phyloP scores from a whole-genome alignment of 106 monocot species.

The Hemerocallis citrina region DNA sequence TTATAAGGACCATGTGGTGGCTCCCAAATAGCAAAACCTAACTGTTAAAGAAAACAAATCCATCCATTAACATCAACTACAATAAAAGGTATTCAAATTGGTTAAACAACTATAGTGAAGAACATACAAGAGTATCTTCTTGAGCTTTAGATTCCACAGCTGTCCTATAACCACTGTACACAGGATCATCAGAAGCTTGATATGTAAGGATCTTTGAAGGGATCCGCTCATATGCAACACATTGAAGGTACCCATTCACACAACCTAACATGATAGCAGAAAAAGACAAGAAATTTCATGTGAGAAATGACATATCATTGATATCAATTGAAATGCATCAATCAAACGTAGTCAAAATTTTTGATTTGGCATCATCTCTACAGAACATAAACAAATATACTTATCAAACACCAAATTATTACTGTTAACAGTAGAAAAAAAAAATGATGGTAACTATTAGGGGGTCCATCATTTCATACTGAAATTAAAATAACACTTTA shows the following conservation, averaged over 20 bases:
- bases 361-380: slow-evolving; percentile 1
- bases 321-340: not conserved
- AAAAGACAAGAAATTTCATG: not conserved
- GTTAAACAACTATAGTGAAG: not conserved
- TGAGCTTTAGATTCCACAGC: slow-evolving; percentile 76
- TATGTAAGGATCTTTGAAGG: slow-evolving; percentile 93
- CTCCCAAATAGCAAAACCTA: slow-evolving; percentile 95
- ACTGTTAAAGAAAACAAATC: slow-evolving; percentile 23
- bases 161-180: slow-evolving; percentile 87
- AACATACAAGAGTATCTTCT: slow-evolving; percentile 76
- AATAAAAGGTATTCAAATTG: not conserved
- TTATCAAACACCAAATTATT: no score
- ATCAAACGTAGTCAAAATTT: not conserved
- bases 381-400: not conserved
- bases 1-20: slow-evolving; percentile 94
- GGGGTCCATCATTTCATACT: no score
- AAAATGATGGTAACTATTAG: no score
- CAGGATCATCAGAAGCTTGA: slow-evolving; percentile 84
- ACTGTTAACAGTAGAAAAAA: no score
- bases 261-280: slow-evolving; percentile 41
- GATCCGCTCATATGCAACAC: slow-evolving; percentile 85
- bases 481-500: no score
- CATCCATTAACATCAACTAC: not conserved
- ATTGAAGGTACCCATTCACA: slow-evolving; percentile 78
- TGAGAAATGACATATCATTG: not conserved